These are phyloP conservation scores for Protomyces pachydermus DNA, from an alignment of 1,139 yeast species.

Conservation along the genomic window DNA sequence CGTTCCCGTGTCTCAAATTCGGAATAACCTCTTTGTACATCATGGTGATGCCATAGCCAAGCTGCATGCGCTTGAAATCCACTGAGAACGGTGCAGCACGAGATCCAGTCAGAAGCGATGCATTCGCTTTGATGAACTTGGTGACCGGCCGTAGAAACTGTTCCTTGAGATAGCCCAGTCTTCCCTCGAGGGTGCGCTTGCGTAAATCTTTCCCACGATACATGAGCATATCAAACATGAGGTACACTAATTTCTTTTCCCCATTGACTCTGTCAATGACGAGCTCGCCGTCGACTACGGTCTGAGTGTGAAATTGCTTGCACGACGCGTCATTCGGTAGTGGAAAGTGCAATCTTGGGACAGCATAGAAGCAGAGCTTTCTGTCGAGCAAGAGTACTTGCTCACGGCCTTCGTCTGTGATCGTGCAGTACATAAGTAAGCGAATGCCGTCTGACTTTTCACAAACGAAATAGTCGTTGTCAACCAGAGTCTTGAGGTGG, in stretches of 20 bases:
- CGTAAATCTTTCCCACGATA: slow-evolving; percentile 69
- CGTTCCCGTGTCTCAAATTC: slow-evolving; percentile 77
- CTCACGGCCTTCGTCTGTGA: slow-evolving; percentile 44
- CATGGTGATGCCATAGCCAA: slow-evolving; percentile 69
- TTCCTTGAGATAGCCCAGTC: slow-evolving; percentile 83
- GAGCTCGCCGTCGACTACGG: slow-evolving; percentile 88
- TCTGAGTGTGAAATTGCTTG: slow-evolving; percentile 58
- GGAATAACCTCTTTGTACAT: slow-evolving; percentile 67
- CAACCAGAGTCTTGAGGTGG: slow-evolving; percentile 58
- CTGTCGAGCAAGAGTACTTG: slow-evolving; percentile 69
- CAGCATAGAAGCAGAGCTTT: slow-evolving; percentile 75
- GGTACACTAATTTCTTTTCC: slow-evolving; percentile 63
- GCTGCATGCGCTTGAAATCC: slow-evolving; percentile 41
- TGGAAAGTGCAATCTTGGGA: slow-evolving; percentile 78
- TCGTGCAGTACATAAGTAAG: slow-evolving; percentile 71
- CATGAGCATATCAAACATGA: slow-evolving; percentile 88
- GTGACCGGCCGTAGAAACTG: slow-evolving; percentile 77
- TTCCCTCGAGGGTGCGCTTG: slow-evolving; percentile 64
- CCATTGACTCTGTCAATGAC: slow-evolving; percentile 53
- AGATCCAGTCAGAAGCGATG: background rate
- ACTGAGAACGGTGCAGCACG: slow-evolving; percentile 62
- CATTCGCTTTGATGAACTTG: slow-evolving; percentile 55
- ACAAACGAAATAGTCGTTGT: slow-evolving; percentile 69
- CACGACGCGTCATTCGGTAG: slow-evolving; percentile 43
- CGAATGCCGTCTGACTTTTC: slow-evolving; percentile 94